These are phyloP conservation scores for Avena insularis DNA, from an alignment of 176 grass and related monocot genomes.

Conservation along the genomic window DNA sequence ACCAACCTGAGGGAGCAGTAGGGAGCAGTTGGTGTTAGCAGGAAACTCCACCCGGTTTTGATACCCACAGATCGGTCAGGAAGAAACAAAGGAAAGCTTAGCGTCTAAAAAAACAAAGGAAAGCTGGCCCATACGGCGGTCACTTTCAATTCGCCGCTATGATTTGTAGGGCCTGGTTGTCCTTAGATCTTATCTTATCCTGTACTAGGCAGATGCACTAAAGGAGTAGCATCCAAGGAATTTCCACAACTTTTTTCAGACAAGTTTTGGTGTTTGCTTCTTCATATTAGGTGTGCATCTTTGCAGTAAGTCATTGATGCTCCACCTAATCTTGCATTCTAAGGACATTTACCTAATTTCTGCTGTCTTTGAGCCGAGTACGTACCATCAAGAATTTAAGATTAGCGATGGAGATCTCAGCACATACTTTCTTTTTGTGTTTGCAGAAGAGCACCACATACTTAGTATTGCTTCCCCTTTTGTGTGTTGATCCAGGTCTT, in stretches of 20 bases:
- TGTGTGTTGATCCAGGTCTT: constrained; percentile 55
- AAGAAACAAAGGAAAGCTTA: constrained; percentile 26
- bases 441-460: background rate
- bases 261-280: background rate
- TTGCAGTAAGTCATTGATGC: constrained; percentile 10
- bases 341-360: background rate
- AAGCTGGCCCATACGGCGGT: constrained; percentile 4
- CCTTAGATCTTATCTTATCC: constrained; percentile 29
- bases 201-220: constrained; percentile 19
- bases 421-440: background rate
- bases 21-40: background rate
- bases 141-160: constrained; percentile 28
- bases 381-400: background rate
- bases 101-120: constrained; percentile 5
- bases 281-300: constrained; percentile 34
- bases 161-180: constrained; percentile 44
- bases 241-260: background rate
- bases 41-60: constrained; percentile 15
- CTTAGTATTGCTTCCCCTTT: background rate
- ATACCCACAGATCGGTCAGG: constrained; percentile 37
- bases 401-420: background rate
- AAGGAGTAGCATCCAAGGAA: constrained; percentile 50
- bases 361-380: background rate
- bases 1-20: background rate
- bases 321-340: constrained; percentile 35